Evolutionary conservation across 139 green algal species (phyloP), one percentile per base, ranked within the genome.

Genomic region (Nannochloris sp.): DNA sequence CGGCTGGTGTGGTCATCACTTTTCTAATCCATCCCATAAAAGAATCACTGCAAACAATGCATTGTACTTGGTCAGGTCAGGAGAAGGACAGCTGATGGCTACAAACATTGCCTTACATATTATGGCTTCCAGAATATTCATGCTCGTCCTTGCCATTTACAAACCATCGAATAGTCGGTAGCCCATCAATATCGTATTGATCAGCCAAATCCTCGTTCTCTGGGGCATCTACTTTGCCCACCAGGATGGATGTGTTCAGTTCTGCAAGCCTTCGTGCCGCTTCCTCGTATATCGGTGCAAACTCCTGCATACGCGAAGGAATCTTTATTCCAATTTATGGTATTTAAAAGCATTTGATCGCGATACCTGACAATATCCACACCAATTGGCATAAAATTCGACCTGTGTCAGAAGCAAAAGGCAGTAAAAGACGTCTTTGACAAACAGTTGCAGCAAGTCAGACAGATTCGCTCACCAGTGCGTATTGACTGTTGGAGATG

Each of bases 111-210:
- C n/a, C 16, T 53, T 53, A 53, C 46, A 20, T 53, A 20, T 53
- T 74, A 10, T 85, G 80, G 25, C 87, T 84, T 48, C 75, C 72
- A 13, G 83, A 84, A 40, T 56, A 68, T 76, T 89, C 93, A 53
- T 92, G 87, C 2, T 62, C 66, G 10, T 80, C 31, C 69, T 91
- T 77, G 48, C 87, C 88, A 36, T 92, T 69, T 25, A 89, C 73
- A 66, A 95, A 92, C 87, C 87, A 95, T 76, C 90, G 89, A 59
- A 94, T 49, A 6, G 87, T 93, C 49, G 87, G 87, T 72, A 89
- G 91, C 49, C 87, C 87, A 66, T 85, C 43, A 16, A 76, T 37
- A 14, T 67, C 63, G 36, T 78, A 85, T 69, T 86, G 83, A 49
- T 67, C 58, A 12, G 50, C 85, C 16, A 87, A 57, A 2, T 79